Evolutionary conservation across 2,329 filamentous ascomycete species (phyloP).

Genomic region (Lachnellula hyalina): DNA sequence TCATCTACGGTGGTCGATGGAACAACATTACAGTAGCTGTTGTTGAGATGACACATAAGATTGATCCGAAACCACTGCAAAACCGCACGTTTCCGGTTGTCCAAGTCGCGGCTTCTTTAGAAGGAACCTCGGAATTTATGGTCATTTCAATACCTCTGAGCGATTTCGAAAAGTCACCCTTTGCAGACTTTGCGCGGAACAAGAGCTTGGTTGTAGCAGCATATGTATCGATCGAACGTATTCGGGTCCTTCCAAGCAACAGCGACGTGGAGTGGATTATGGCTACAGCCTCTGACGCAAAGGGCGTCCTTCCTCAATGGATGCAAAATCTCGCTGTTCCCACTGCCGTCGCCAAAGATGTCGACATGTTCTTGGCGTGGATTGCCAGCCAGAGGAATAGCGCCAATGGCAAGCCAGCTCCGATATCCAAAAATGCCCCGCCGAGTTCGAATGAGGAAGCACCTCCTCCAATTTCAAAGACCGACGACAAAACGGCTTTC

Average conservation of each 20-base stretch:
- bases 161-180: slow-evolving; percentile 35
- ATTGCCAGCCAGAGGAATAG: slow-evolving; percentile 32
- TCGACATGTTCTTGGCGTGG: slow-evolving; percentile 63
- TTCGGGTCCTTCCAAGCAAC: slow-evolving; percentile 33
- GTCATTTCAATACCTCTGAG: slow-evolving; percentile 52
- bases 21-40: slow-evolving; percentile 44
- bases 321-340: slow-evolving; percentile 61
- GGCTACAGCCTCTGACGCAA: slow-evolving; percentile 68
- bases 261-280: slow-evolving; percentile 66
- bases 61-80: slow-evolving; percentile 52
- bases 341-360: slow-evolving; percentile 63
- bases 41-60: slow-evolving; percentile 61
- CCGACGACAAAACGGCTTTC: not conserved
- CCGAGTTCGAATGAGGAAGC: not conserved
- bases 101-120: slow-evolving; percentile 49
- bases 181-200: slow-evolving; percentile 34
- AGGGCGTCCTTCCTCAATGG: slow-evolving; percentile 59
- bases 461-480: slow-evolving; percentile 6
- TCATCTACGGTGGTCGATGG: slow-evolving; percentile 39
- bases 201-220: slow-evolving; percentile 49
- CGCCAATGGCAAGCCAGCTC: slow-evolving; percentile 1
- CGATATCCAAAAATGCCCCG: slow-evolving; percentile 5
- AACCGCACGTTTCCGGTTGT: slow-evolving; percentile 63
- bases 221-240: slow-evolving; percentile 62
- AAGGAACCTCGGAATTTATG: slow-evolving; percentile 44